A percentile compares a stretch with the other conserved stretches of the same genome.
These are phyloP conservation scores for Teratosphaeria gauchensis DNA, from an alignment of 2,329 filamentous ascomycete species.

Conservation along the genomic window DNA sequence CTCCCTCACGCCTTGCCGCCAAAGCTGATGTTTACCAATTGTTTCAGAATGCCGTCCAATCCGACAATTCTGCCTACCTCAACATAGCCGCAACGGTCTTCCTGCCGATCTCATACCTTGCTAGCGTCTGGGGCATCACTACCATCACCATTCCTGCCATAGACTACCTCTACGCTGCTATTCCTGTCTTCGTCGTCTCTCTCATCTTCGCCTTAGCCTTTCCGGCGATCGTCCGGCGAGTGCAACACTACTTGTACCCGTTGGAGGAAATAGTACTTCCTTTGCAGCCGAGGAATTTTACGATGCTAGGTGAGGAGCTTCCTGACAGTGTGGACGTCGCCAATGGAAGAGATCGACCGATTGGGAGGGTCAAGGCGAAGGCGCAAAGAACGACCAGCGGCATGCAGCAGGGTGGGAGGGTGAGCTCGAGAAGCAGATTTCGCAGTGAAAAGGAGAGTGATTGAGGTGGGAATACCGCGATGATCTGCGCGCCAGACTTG, in stretches of 20 bases:
- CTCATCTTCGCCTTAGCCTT: constrained; percentile 20
- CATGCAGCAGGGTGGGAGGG: constrained; percentile 1
- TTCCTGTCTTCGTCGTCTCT: constrained; percentile 23
- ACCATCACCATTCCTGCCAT: constrained; percentile 23
- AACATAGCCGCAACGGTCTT: constrained; percentile 27
- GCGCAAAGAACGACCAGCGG: constrained; percentile 3
- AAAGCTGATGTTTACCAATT: background rate
- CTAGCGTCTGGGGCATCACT: constrained; percentile 27
- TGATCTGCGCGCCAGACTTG: background rate
- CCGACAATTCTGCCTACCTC: constrained; percentile 26
- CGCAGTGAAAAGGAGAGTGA: constrained; percentile 6
- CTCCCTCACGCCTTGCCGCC: background rate
- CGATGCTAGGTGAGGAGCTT: constrained; percentile 26
- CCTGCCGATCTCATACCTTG: constrained; percentile 26
- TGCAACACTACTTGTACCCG: constrained; percentile 20
- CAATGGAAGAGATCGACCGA: constrained; percentile 1
- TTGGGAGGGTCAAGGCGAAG: constrained; percentile 4
- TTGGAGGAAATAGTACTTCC: constrained; percentile 15
- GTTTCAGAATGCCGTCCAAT: constrained; percentile 27
- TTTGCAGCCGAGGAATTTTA: constrained; percentile 22
- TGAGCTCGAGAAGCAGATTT: constrained; percentile 6
- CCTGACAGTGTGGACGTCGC: constrained; percentile 19
- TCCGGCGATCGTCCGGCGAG: constrained; percentile 16
- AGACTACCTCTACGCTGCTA: constrained; percentile 25
- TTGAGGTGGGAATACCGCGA: background rate